Percentiles rank a stretch among this genome's conserved stretches.
These are phyloP conservation scores for Quercus tomentella DNA, from an alignment of 331 rosid species.

Conservation along the genomic window DNA sequence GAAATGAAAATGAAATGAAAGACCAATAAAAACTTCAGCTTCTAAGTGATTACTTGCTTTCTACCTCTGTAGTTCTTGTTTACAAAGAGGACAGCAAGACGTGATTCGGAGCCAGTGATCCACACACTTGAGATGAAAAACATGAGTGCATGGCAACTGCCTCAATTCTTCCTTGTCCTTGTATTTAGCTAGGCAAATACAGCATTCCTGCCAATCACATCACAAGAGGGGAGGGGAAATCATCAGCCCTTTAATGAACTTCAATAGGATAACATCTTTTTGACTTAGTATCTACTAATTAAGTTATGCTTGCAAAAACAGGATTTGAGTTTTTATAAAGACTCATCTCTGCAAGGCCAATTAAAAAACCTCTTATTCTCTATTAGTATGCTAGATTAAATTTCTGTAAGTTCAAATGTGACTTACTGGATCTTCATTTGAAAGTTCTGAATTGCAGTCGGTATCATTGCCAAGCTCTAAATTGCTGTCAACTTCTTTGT, in stretches of 20 bases:
- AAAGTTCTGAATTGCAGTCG: constrained; percentile 28
- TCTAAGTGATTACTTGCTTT: not conserved
- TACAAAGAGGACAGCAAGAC: constrained; percentile 93
- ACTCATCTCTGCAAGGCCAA: not conserved
- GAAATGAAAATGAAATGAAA: not conserved
- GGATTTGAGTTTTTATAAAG: not conserved
- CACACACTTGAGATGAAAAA: constrained; percentile 84
- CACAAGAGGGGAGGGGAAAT: constrained; percentile 3
- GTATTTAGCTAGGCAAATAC: constrained; percentile 85
- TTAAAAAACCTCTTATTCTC: not conserved
- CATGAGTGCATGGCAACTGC: constrained; percentile 76
- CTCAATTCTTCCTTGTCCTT: constrained; percentile 82
- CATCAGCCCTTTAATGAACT: constrained; percentile 1
- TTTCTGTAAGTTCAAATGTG: not conserved
- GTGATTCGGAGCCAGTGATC: constrained; percentile 86
- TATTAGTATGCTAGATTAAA: not conserved
- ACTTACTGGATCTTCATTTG: constrained; percentile 78
- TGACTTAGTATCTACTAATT: not conserved
- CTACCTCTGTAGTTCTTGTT: constrained; percentile 72
- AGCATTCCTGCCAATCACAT: constrained; percentile 65
- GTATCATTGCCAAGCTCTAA: constrained; percentile 33
- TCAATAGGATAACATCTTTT: not conserved
- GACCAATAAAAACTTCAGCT: constrained; percentile 5
- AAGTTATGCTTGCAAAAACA: not conserved
- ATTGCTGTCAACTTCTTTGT: constrained; percentile 36